phyloP scores from a whole-genome alignment of 148 eudicot species.

The Rhododendron williamsianum region DNA sequence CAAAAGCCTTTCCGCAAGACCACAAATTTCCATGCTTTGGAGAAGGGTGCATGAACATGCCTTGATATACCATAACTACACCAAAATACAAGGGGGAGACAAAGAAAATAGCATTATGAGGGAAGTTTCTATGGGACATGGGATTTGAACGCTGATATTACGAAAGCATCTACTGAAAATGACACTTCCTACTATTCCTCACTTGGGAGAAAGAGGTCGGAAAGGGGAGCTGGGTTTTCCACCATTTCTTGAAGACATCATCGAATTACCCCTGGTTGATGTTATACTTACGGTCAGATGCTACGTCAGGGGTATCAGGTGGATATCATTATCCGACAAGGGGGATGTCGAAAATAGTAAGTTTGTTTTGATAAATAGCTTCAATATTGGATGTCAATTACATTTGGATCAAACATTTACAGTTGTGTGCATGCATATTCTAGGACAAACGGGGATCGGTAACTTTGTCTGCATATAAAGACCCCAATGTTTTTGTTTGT shows the following conservation, averaged over 20 bases:
- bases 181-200: constrained; percentile 24
- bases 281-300: constrained; percentile 32
- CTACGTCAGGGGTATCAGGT: constrained; percentile 24
- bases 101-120: neutral
- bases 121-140: constrained; percentile 31
- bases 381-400: neutral
- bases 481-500: neutral
- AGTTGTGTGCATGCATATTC: neutral
- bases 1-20: neutral
- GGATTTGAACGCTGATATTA: constrained; percentile 23
- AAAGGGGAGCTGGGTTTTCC: constrained; percentile 33
- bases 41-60: constrained; percentile 36
- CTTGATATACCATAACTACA: constrained; percentile 29
- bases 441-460: neutral
- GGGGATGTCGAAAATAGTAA: constrained; percentile 30
- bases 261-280: constrained; percentile 34
- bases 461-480: neutral
- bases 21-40: constrained; percentile 29
- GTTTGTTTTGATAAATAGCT: neutral
- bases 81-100: neutral
- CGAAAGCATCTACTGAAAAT: neutral
- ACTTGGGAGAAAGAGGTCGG: constrained; percentile 32
- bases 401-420: neutral
- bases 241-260: constrained; percentile 24
- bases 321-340: constrained; percentile 34